Conservation (phyloP, 2,329 filamentous ascomycete species). For the Aspergillus neotritici region DNA sequence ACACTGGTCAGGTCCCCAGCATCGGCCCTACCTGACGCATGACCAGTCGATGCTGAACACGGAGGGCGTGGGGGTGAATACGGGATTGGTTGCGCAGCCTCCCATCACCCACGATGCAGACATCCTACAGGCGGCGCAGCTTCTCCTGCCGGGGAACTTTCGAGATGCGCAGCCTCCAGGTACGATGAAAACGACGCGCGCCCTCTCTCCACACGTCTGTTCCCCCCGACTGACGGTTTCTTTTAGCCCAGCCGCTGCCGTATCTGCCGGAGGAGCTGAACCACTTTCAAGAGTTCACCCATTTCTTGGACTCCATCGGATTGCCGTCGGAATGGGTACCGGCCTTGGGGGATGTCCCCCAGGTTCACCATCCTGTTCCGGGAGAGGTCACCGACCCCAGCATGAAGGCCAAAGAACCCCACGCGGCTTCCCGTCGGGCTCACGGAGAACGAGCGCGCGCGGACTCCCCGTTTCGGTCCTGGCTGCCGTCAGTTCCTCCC, state of each 20-base stretch:
- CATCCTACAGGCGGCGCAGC: slow-evolving; percentile 36
- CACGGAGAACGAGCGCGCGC: slow-evolving; percentile 22
- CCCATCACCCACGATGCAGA: slow-evolving; percentile 28
- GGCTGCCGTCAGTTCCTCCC: slow-evolving; percentile 28
- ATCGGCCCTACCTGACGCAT: slow-evolving; percentile 22
- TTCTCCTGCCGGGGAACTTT: slow-evolving; percentile 29
- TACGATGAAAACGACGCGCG: neutral
- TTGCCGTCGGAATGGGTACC: slow-evolving; percentile 31
- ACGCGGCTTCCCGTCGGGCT: slow-evolving; percentile 13
- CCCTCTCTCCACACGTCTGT: too few relatives aligned
- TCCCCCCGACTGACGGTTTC: neutral
- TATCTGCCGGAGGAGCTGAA: slow-evolving; percentile 31
- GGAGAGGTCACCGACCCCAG: slow-evolving; percentile 19
- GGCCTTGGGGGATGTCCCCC: slow-evolving; percentile 19
- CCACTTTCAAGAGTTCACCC: slow-evolving; percentile 33
- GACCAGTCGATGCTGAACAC: slow-evolving; percentile 18
- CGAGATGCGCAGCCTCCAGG: slow-evolving; percentile 15
- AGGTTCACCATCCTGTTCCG: slow-evolving; percentile 20
- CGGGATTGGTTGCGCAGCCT: slow-evolving; percentile 15
- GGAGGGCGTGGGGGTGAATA: slow-evolving; percentile 8
- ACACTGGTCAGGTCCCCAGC: slow-evolving; percentile 25
- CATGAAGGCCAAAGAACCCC: slow-evolving; percentile 17
- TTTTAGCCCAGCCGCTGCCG: slow-evolving; percentile 22
- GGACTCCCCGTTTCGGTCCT: slow-evolving; percentile 31
- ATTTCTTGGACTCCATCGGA: slow-evolving; percentile 33